Base-by-base conservation (phyloP, 371 early-diverging fungal species). In the Mortierella sp. region DNA sequence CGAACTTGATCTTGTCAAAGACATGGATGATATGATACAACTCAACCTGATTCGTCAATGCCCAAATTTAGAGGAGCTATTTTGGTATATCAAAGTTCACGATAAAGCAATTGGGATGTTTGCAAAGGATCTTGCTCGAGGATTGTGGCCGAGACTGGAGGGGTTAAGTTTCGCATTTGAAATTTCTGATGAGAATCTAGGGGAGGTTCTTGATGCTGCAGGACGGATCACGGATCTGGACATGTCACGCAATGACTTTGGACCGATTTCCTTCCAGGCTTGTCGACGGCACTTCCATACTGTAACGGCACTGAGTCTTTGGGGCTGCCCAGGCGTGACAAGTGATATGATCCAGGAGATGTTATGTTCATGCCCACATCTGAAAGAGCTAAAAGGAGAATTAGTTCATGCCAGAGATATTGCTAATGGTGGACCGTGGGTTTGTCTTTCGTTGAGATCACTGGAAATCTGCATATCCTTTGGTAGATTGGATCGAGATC, bases 361-460 rank as follows among this genome's bases (percentile, higher is more conserved):
- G 14, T 58, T 58, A 9, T 58, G 58, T 20, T 58, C 35, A 58
- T 58, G 58, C n/a, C 58, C 32, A 30, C 11, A 58, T 26, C 58
- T 58, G 8, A 26, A 58, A 16, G 35, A 30, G 30, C 1, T 58
- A 3, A 18, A 26, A 35, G 58, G 58, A 1, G 20, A 58, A 11
- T 2, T 3, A 14, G 12, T 58, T 58, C 5, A 8, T 20, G 35
- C 20, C 0, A 26, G 26, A 12, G 58, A 58, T 58, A 35, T 58
- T 30, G 20, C 16, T 30, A 26, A 35, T 26, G 58, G 58, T 26
- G n/a, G 58, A n/a, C 32, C 58, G 30, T 58, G 58, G 35, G n/a
- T 35, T 26, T 58, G 30, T 32, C 14, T 10, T 16, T 58, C 32
- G 14, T 58, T 32, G 35, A 35, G 14, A 20, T 5, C 12, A 14